phyloP scores from a whole-genome alignment of 345 rosid species.

The Melaleuca alternifolia region DNA sequence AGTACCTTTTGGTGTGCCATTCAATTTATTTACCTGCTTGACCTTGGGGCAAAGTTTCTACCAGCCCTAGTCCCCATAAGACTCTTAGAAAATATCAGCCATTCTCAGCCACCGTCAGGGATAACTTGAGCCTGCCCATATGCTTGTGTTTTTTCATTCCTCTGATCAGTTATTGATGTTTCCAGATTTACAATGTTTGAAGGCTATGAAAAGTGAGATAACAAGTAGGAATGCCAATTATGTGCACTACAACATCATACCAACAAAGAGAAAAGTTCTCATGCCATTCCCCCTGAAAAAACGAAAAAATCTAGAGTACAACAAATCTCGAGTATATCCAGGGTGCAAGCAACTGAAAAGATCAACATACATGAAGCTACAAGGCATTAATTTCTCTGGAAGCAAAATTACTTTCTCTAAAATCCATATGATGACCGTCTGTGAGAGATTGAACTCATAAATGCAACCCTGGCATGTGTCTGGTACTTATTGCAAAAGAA shows the following conservation, averaged over 20 bases:
- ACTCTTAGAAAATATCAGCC: neutral
- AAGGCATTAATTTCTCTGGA: constrained; percentile 6
- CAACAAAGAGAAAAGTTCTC: neutral
- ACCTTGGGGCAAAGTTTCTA: neutral
- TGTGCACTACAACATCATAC: neutral
- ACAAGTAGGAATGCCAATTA: neutral
- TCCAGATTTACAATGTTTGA: neutral
- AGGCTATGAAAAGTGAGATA: neutral
- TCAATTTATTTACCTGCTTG: neutral
- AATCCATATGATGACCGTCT: neutral
- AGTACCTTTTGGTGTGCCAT: neutral
- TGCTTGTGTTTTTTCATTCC: neutral
- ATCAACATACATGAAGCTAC: constrained; percentile 12
- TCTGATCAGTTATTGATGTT: neutral
- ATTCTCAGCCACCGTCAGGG: neutral
- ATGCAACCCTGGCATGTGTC: constrained; percentile 9
- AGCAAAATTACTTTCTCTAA: neutral
- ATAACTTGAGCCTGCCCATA: neutral
- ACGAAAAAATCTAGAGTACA: neutral
- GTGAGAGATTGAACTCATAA: neutral
- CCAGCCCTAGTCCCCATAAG: neutral
- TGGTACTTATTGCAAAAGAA: constrained; percentile 33
- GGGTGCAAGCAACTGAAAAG: constrained; percentile 7
- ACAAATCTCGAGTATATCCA: neutral
- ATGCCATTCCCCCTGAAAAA: neutral